Conservation (phyloP, 805 yeast genomes). For the Nakazawaea holstii region DNA sequence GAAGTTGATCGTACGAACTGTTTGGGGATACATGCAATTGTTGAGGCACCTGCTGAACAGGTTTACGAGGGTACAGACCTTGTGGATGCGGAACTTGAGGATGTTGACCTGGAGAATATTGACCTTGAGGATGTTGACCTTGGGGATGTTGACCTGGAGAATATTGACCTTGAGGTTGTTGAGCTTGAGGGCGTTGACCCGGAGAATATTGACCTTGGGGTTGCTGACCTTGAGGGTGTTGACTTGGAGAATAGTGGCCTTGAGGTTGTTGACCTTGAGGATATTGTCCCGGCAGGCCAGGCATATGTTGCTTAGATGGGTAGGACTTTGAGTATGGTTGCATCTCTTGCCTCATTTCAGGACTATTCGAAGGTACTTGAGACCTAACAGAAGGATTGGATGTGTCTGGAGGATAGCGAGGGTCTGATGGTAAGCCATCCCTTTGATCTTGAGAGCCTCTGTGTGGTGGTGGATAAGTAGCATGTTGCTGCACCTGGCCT, state of each 20-base stretch:
- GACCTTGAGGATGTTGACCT: neutral
- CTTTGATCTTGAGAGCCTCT: no score
- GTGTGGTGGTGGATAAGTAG: no score
- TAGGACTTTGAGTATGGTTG: no score
- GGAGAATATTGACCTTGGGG: neutral
- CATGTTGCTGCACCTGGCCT: no score
- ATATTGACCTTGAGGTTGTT: neutral
- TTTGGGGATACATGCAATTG: neutral
- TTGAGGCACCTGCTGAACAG: neutral
- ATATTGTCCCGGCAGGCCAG: neutral
- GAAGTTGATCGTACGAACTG: neutral
- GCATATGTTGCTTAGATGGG: no score
- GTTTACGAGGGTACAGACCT: neutral
- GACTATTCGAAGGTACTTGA: no score
- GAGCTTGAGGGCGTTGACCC: neutral
- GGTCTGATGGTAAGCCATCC: no score
- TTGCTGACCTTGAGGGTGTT: neutral
- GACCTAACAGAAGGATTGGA: no score
- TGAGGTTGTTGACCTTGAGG: neutral
- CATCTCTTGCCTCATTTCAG: no score
- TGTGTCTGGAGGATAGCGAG: no score
- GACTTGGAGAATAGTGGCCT: neutral
- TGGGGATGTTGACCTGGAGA: slow-evolving; percentile 1
- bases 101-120: neutral
- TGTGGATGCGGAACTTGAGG: neutral